phyloP scores from a whole-genome alignment of 2,329 filamentous ascomycete species.

The Fusarium annulatum region DNA sequence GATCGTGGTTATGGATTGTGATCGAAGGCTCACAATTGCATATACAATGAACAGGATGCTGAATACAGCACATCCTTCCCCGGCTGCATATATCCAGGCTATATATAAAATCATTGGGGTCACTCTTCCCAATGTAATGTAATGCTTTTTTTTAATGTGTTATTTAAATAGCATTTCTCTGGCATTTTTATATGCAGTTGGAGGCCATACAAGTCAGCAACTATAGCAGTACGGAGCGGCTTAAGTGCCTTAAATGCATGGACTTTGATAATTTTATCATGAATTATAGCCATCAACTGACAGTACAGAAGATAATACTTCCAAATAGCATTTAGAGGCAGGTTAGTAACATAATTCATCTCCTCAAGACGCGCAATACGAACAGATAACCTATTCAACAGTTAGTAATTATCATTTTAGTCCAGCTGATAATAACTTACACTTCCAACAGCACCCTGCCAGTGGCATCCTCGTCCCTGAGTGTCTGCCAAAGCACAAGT shows the following conservation, averaged over 20 bases:
- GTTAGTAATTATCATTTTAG: background rate
- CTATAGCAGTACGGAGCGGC: too few relatives aligned
- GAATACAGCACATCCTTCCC: background rate
- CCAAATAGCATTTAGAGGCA: background rate
- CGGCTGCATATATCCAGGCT: background rate
- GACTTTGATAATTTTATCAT: too few relatives aligned
- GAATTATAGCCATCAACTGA: too few relatives aligned
- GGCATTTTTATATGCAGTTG: fast-evolving
- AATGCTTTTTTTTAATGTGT: too few relatives aligned
- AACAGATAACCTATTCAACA: background rate
- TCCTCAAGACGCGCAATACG: fast-evolving
- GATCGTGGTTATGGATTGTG: background rate
- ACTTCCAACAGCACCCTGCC: background rate
- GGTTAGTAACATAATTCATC: background rate
- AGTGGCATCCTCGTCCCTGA: background rate
- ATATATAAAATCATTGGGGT: background rate
- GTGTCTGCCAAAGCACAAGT: background rate
- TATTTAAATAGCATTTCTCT: too few relatives aligned
- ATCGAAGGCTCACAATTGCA: background rate
- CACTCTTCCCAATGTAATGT: background rate
- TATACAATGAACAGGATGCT: background rate
- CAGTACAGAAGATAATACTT: too few relatives aligned
- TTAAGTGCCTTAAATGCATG: too few relatives aligned
- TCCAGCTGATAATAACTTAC: background rate
- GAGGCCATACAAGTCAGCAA: too few relatives aligned